Percentiles rank a stretch among this genome's conserved stretches.
Evolutionary conservation across 2,329 filamentous ascomycete genomes (phyloP).

Genomic region (Colletotrichum simmondsii): DNA sequence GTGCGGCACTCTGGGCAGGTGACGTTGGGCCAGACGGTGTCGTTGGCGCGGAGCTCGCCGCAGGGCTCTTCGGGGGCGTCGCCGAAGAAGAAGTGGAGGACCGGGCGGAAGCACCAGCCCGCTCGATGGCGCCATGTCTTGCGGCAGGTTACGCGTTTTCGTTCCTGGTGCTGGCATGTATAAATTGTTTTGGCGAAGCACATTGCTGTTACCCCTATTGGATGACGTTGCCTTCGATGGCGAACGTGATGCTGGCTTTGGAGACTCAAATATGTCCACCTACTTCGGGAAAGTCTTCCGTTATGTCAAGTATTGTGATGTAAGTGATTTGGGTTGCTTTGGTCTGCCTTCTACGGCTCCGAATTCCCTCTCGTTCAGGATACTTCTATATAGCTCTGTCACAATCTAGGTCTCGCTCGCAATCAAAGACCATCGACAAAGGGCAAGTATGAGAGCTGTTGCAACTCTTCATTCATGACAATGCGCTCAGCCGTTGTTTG

Average conservation of each 20-base stretch:
- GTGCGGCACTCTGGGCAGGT: slow-evolving; percentile 16
- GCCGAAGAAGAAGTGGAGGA: slow-evolving; percentile 26
- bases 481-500: background rate
- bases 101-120: slow-evolving; percentile 12
- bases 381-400: background rate
- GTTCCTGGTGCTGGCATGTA: slow-evolving; percentile 17
- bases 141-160: slow-evolving; percentile 15
- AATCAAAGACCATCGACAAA: background rate
- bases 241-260: background rate
- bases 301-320: background rate
- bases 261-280: no score
- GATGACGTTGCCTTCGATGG: background rate
- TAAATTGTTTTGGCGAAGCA: slow-evolving; percentile 22
- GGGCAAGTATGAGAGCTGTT: background rate
- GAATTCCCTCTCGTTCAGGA: background rate
- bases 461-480: background rate
- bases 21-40: background rate
- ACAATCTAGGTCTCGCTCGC: background rate
- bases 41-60: background rate
- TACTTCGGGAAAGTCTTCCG: background rate
- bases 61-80: slow-evolving; percentile 13
- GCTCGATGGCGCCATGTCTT: slow-evolving; percentile 9
- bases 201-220: slow-evolving; percentile 12
- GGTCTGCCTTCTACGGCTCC: background rate
- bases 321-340: background rate